Conservation (phyloP, 1,284 basidiomycete genomes). For the Rhodotorula sp. region DNA sequence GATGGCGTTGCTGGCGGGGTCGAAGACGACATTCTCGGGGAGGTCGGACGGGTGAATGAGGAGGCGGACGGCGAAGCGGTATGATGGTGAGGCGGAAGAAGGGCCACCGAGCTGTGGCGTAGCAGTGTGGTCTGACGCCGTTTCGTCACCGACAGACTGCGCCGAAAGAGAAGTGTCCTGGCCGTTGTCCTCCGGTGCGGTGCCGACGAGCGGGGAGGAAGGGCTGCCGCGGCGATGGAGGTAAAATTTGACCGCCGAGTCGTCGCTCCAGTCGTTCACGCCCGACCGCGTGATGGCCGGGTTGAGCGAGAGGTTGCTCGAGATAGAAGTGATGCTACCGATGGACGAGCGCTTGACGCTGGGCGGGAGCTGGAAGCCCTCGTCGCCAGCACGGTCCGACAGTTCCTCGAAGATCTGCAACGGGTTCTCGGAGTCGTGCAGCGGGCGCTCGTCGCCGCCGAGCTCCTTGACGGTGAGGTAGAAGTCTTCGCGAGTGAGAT, state of each 20-base stretch:
- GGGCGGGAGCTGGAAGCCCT: conserved; percentile 55
- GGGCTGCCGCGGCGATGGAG: conserved; percentile 60
- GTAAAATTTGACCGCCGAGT: conserved; percentile 95
- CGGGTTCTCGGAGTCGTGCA: conserved; percentile 73
- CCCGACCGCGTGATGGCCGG: conserved; percentile 88
- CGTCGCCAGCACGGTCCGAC: conserved; percentile 58
- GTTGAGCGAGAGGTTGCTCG: conserved; percentile 86
- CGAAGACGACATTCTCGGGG: conserved; percentile 89
- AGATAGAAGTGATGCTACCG: conserved; percentile 86
- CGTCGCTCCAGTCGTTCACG: conserved; percentile 96
- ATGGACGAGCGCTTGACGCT: conserved; percentile 90
- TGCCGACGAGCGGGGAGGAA: conserved; percentile 33
- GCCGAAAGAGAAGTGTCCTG: neutral
- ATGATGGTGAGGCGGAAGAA: conserved; percentile 57
- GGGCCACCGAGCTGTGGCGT: conserved; percentile 1
- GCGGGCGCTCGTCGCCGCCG: conserved; percentile 69
- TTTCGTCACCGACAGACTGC: neutral
- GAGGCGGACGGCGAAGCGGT: conserved; percentile 81
- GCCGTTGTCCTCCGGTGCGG: neutral
- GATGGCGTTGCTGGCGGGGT: conserved; percentile 85
- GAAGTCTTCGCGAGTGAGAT: conserved; percentile 64
- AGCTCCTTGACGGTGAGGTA: conserved; percentile 90
- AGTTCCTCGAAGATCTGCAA: conserved; percentile 82
- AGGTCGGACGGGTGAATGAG: conserved; percentile 84
- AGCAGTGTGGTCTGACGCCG: conserved; percentile 1